phyloP scores from a whole-genome alignment of 139 green algal genomes.

The Zygnema circumcarinatum region DNA sequence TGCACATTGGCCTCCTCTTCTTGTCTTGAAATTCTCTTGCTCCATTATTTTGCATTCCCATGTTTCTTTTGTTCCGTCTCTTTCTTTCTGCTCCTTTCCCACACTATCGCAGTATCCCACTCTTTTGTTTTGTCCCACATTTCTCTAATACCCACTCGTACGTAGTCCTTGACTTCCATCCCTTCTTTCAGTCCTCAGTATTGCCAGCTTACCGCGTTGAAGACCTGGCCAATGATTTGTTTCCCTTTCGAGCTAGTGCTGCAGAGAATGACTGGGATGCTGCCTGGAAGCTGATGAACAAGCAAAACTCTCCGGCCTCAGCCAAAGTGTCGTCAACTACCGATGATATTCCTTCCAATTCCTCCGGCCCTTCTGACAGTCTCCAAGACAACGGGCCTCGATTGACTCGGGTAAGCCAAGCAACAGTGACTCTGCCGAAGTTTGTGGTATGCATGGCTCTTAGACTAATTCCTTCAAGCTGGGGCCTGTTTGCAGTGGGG shows the following conservation, averaged over 20 bases:
- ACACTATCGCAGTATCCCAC: background rate
- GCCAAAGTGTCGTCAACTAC: too few relatives aligned
- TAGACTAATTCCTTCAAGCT: too few relatives aligned
- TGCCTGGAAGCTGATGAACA: background rate
- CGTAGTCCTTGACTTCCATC: background rate
- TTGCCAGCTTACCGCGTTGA: too few relatives aligned
- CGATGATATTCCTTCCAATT: too few relatives aligned
- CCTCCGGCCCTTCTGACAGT: background rate
- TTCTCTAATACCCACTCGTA: background rate
- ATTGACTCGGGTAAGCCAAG: background rate
- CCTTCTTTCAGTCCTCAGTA: background rate
- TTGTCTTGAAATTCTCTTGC: too few relatives aligned
- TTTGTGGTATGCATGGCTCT: too few relatives aligned
- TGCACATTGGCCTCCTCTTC: background rate
- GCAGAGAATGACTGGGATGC: background rate
- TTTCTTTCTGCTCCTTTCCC: background rate
- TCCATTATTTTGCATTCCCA: background rate
- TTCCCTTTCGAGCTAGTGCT: background rate
- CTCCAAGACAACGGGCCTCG: background rate
- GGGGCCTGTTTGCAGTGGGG: constrained; percentile 2
- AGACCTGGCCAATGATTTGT: too few relatives aligned
- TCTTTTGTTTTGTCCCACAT: background rate
- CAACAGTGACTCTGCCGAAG: too few relatives aligned
- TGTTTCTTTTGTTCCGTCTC: background rate
- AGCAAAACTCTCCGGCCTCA: too few relatives aligned